Percentiles rank a stretch among this genome's conserved stretches.
phyloP scores from a whole-genome alignment of 257 asterid genomes.

The Ocimum tenuiflorum region DNA sequence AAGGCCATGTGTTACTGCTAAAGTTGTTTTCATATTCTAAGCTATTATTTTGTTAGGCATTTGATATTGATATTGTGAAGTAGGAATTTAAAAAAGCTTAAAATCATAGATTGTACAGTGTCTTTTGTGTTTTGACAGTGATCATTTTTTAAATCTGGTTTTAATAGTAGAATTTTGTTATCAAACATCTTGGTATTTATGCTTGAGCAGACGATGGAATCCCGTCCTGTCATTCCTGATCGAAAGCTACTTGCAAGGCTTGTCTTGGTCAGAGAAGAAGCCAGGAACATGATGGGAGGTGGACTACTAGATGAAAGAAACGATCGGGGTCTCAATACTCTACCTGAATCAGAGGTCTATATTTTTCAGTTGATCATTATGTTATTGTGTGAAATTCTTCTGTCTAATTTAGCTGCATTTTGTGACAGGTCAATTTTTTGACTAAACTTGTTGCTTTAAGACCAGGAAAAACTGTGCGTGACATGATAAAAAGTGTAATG shows the following conservation, averaged over 20 bases:
- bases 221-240: constrained; percentile 73
- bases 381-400: constrained; percentile 13
- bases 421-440: constrained; percentile 74
- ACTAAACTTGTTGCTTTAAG: constrained; percentile 73
- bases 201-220: constrained; percentile 70
- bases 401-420: constrained; percentile 5
- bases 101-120: background rate
- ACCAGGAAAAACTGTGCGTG: constrained; percentile 79
- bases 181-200: constrained; percentile 8
- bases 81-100: too few species aligned
- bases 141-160: background rate
- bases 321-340: constrained; percentile 77
- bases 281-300: constrained; percentile 97
- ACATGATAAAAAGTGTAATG: constrained; percentile 82
- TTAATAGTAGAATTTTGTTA: background rate
- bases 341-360: constrained; percentile 89
- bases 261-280: constrained; percentile 95
- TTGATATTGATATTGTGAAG: too few species aligned
- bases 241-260: constrained; percentile 93
- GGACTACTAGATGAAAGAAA: constrained; percentile 94
- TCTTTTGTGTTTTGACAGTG: background rate
- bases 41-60: too few species aligned
- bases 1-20: too few species aligned
- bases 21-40: too few species aligned
- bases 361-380: constrained; percentile 6